phyloP scores from a whole-genome alignment of 1,139 yeast species.

The Diutina siamensis region DNA sequence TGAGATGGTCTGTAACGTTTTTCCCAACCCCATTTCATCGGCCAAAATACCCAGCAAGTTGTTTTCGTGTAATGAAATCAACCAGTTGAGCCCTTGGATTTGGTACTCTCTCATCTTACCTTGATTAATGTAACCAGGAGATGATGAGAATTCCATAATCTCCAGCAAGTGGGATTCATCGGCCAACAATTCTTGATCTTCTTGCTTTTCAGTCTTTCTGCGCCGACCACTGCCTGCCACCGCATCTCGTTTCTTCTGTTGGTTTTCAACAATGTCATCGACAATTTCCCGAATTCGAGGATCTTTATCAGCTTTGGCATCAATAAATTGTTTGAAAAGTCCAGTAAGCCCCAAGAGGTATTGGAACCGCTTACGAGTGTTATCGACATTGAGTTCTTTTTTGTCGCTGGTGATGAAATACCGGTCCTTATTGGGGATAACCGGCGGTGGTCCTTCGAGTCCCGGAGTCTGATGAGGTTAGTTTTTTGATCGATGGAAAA shows the following conservation, averaged over 20 bases:
- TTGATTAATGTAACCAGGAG: conserved; percentile 56
- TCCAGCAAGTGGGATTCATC: conserved; percentile 56
- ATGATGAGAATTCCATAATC: conserved; percentile 49
- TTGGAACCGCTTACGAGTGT: conserved; percentile 51
- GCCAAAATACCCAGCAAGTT: conserved; percentile 35
- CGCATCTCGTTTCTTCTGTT: neutral
- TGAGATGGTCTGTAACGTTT: conserved; percentile 36
- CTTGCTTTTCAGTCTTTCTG: conserved; percentile 80
- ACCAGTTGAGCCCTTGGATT: conserved; percentile 38
- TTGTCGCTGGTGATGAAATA: neutral
- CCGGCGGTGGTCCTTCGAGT: neutral
- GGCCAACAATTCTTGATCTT: conserved; percentile 74
- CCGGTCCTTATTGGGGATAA: neutral
- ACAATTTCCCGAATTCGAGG: conserved; percentile 10
- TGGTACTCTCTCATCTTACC: conserved; percentile 75
- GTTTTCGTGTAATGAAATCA: conserved; percentile 33
- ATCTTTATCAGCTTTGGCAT: conserved; percentile 10
- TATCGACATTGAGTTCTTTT: conserved; percentile 27
- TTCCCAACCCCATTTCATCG: conserved; percentile 41
- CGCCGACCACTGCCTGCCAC: conserved; percentile 16
- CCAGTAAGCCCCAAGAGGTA: conserved; percentile 12
- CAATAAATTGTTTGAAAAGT: conserved; percentile 11
- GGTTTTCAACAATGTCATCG: neutral
- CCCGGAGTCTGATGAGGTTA: conserved; percentile 6
- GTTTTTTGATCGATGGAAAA: neutral